A percentile compares a stretch with the other conserved stretches of the same genome.
Evolutionary conservation across 345 rosid species (phyloP).

Genomic region (Syzygium grande): DNA sequence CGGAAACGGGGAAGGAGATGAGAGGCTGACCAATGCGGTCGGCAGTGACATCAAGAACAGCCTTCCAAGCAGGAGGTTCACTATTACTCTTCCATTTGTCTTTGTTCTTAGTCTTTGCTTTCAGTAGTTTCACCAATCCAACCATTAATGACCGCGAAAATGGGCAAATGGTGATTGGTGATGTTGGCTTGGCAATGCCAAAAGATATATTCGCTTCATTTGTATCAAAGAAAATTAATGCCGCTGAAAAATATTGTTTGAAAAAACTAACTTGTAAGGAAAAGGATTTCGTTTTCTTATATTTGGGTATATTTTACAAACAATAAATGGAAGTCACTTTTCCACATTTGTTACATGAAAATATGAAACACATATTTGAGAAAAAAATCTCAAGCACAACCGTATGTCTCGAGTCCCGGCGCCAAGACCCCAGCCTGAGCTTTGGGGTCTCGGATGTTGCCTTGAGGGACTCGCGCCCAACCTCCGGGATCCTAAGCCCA

Average conservation of each 20-base stretch:
- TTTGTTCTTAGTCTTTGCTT: too few relatives aligned
- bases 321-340: neutral
- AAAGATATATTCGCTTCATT: neutral
- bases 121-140: neutral
- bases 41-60: neutral
- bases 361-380: neutral
- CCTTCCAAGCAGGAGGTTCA: neutral
- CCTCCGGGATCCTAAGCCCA: too few relatives aligned
- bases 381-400: too few relatives aligned
- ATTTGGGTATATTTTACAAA: neutral
- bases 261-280: neutral
- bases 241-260: neutral
- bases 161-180: neutral
- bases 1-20: neutral
- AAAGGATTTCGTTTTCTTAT: neutral
- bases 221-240: neutral
- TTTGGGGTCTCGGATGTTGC: too few relatives aligned
- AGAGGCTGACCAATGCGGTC: neutral
- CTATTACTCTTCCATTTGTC: neutral
- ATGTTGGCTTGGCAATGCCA: neutral
- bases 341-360: neutral
- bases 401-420: neutral
- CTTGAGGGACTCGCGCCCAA: too few relatives aligned
- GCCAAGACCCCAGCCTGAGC: neutral
- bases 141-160: neutral